These are phyloP conservation scores for Phyllosticta citrichinensis DNA, from an alignment of 2,329 filamentous ascomycete species.

Conservation along the genomic window DNA sequence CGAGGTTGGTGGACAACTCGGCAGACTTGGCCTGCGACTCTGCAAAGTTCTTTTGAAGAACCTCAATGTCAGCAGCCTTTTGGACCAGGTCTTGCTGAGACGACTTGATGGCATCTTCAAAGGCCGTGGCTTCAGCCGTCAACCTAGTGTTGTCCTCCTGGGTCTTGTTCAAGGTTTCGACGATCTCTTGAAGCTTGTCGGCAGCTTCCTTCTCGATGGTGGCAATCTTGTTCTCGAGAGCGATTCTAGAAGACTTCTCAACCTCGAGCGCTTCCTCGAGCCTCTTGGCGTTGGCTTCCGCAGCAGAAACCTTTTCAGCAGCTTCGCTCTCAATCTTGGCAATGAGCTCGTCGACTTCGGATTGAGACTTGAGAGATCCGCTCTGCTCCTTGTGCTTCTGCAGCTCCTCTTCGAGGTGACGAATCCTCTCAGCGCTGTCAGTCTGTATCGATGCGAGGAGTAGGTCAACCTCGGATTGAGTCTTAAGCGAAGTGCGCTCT, in stretches of 20 bases:
- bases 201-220: constrained; percentile 2
- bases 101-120: constrained; percentile 4
- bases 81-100: constrained; percentile 1
- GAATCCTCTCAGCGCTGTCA: neutral
- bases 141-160: constrained; percentile 2
- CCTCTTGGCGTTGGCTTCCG: constrained; percentile 2
- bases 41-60: constrained; percentile 5
- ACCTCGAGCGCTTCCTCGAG: neutral
- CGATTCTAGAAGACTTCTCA: neutral
- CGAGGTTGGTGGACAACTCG: constrained; percentile 1
- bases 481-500: constrained; percentile 3
- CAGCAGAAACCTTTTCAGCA: constrained; percentile 6
- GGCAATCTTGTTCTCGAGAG: constrained; percentile 1
- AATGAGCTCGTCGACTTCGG: constrained; percentile 2
- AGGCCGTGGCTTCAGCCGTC: constrained; percentile 1
- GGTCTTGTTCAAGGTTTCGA: neutral
- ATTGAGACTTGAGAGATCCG: neutral
- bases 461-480: constrained; percentile 5
- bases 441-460: neutral
- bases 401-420: neutral
- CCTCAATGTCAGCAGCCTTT: constrained; percentile 4
- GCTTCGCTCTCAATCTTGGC: constrained; percentile 2
- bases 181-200: constrained; percentile 1
- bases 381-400: constrained; percentile 6
- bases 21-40: constrained; percentile 2